Evolutionary conservation across 75 land plant species (phyloP).

Genomic region (Selaginella moellendorffii): DNA sequence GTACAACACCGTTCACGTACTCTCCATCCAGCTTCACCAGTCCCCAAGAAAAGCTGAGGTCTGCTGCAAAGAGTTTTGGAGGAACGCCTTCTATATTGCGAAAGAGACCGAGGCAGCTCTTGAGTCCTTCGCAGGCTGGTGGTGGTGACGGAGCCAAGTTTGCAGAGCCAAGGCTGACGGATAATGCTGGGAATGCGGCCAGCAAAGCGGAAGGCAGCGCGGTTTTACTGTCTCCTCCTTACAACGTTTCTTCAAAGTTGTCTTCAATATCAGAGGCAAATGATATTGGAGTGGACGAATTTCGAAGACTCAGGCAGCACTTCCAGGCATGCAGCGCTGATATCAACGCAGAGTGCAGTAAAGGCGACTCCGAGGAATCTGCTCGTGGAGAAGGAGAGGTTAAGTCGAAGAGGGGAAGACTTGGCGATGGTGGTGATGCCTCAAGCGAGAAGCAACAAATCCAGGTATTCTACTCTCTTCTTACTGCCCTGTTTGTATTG

Average conservation of each 20-base stretch:
- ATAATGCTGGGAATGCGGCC: not conserved
- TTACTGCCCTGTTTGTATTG: too few species aligned
- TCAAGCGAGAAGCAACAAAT: too few species aligned
- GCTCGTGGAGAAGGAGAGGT: too few species aligned
- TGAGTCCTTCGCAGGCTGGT: not conserved
- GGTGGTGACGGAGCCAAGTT: not conserved
- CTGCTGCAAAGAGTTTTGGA: slow-evolving; percentile 59
- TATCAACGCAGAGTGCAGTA: not conserved
- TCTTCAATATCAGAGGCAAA: not conserved
- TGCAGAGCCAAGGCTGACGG: not conserved
- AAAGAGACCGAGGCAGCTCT: slow-evolving; percentile 47
- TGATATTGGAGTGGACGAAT: not conserved
- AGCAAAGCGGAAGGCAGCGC: too few species aligned
- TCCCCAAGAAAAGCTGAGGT: slow-evolving; percentile 49
- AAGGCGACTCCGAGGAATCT: too few species aligned
- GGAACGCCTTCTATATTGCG: slow-evolving; percentile 76
- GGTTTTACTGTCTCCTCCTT: too few species aligned
- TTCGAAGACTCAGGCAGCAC: not conserved
- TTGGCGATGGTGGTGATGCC: too few species aligned
- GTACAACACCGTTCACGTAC: slow-evolving; percentile 31
- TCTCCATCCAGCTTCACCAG: slow-evolving; percentile 45
- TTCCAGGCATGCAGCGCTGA: not conserved
- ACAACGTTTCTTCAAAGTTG: not conserved
- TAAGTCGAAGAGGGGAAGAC: too few species aligned
- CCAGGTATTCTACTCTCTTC: too few species aligned